Base-by-base conservation (phyloP, 805 yeast genomes). In the Candida insectorum region DNA sequence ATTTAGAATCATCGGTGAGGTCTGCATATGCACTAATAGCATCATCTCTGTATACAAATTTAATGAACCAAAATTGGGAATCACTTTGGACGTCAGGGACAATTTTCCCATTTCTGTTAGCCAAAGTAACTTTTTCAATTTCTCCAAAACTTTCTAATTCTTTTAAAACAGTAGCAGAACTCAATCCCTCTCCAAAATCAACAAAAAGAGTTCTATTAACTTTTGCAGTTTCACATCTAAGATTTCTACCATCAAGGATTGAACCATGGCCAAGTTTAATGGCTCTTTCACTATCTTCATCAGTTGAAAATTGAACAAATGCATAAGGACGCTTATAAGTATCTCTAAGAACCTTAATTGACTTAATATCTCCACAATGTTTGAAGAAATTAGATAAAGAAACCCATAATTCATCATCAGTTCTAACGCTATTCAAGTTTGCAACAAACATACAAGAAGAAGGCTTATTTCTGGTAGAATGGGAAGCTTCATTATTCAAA, bases 401-500 rank as follows among this genome's bases (percentile, higher is more conserved):
- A 20, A 69, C 54, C 49, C 82, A 75, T 35, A 88, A 67, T 29
- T 80, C 79, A 52, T 83, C 89, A 56, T 88, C 96, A 4, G 80
- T 54, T 31, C 71, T 60, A 26, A 65, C 58, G 0, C 89, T 71
- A 6, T 85, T 73, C 33, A 87, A 73, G 55, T 91, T 79, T 17
- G 95, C 95, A 36, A 86, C 95, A 63, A 87, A 86, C 2, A 86
- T 84, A 58, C 95, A 85, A 1, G 94, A 78, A 0, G 95, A 81
- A 11, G 96, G 96, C 29, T 83, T 70, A 6, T 83, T 85, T 37
- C 60, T 50, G n/a, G 34, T 22, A n/a, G 24, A 16, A 2, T 16
- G 19, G 9, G 39, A 38, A 12, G n/a, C 6, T 10, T 14, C 25
- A 16, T 13, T 20, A 17, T 21, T 30, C 8, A 25, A 26, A 20